Evolutionary conservation across 1,284 basidiomycete species (phyloP), one percentile per base, ranked within the genome.

Genomic region (Ustanciosporium gigantosporum): DNA sequence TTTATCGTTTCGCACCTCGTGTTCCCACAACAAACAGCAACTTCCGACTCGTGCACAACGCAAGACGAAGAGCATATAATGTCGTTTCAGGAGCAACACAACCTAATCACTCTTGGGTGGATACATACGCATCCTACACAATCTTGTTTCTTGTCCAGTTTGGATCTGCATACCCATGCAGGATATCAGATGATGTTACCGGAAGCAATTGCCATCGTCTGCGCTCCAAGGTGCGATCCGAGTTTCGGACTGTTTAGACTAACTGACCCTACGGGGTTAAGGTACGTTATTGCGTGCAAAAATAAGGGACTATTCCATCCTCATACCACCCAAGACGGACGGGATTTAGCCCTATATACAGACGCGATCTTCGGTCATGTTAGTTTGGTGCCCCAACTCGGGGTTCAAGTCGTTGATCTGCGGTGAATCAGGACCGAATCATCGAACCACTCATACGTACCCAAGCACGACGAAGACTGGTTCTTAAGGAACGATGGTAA

Each of bases 81-180:
- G 75, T 83, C 84, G 67, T 90, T 91, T 74, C 90, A 89, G 60
- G 86, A 89, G 34, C 24, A 24, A 13, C 79, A 87, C 48, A 83
- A 83, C 53, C 76, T 93, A 68, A 86, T 92, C 46, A 91, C 89
- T 5, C 83, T 94, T 38, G 91, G 90, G 50, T 93, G 90, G 91
- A 92, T 92, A 61, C 90, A 93, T 79, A 93, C 90, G 0, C 90
- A 93, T 76, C 91, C 91, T 1, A 88, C 89, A 14, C 90, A 92
- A 66, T 87, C 86, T 44, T 92, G 90, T 53, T 80, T 80, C 59
- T 66, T 92, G 86, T 89, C 88, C 6, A 90, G 88, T 19, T 85
- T 90, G 11, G 90, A 92, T 76, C 79, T 93, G 31, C 91, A 93
- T 69, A 92, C 90, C 2, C 90, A 93, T 74, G 86, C 88, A 2